phyloP scores from a whole-genome alignment of 108 stramenopile genomes.

The Nitzschia sp. region DNA sequence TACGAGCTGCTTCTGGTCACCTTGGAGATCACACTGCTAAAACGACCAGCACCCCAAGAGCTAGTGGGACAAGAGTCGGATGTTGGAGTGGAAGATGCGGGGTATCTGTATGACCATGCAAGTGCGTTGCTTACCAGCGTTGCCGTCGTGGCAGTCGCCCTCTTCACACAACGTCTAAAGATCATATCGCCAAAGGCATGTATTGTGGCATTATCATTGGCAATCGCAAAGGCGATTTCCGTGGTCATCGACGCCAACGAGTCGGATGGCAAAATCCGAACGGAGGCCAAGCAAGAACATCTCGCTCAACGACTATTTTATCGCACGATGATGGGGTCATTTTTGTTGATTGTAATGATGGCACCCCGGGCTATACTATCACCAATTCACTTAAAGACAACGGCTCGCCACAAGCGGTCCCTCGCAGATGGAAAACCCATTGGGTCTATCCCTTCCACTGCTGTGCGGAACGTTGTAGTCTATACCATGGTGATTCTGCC shows the following conservation, averaged over 20 bases:
- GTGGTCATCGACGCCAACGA: slow-evolving; percentile 58
- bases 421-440: slow-evolving; percentile 22
- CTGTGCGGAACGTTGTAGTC: slow-evolving; percentile 30
- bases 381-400: slow-evolving; percentile 61
- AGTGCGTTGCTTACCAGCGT: slow-evolving; percentile 52
- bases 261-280: slow-evolving; percentile 27
- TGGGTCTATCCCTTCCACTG: slow-evolving; percentile 30
- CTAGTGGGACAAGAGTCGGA: slow-evolving; percentile 44
- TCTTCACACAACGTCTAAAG: slow-evolving; percentile 39
- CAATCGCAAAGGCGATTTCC: slow-evolving; percentile 59
- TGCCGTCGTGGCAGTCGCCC: slow-evolving; percentile 28
- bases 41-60: slow-evolving; percentile 44
- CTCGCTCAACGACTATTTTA: slow-evolving; percentile 33
- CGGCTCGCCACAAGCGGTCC: slow-evolving; percentile 40
- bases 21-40: slow-evolving; percentile 61
- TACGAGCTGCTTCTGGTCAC: slow-evolving; percentile 47
- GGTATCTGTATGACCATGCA: slow-evolving; percentile 57
- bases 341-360: slow-evolving; percentile 48
- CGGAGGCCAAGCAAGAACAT: slow-evolving; percentile 12
- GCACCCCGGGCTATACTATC: slow-evolving; percentile 47
- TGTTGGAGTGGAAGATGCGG: slow-evolving; percentile 49
- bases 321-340: slow-evolving; percentile 41
- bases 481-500: slow-evolving; percentile 65
- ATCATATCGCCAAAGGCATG: slow-evolving; percentile 36
- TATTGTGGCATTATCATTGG: slow-evolving; percentile 39